Percentiles rank a stretch among this genome's conserved stretches.
Conservation (phyloP, 805 yeast genomes). For the Kuraishia borneana region DNA sequence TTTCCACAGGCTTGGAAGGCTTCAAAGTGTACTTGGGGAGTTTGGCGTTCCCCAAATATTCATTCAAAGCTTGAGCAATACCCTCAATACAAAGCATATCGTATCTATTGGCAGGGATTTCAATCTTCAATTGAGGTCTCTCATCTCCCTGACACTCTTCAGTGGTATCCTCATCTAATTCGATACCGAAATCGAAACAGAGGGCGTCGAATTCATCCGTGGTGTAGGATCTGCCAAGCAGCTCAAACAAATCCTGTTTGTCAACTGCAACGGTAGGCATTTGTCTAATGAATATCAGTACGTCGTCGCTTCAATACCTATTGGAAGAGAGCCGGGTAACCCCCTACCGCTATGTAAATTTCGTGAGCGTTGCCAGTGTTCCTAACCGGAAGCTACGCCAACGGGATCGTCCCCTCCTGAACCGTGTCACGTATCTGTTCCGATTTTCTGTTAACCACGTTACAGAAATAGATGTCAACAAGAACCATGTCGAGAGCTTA, state of each 20-base stretch:
- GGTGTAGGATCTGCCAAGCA: slow-evolving; percentile 59
- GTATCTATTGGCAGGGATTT: slow-evolving; percentile 96
- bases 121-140: slow-evolving; percentile 95
- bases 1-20: slow-evolving; percentile 47
- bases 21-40: slow-evolving; percentile 60
- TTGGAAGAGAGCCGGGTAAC: too few relatives aligned
- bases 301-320: too few relatives aligned
- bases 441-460: too few relatives aligned
- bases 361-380: not conserved
- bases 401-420: too few relatives aligned
- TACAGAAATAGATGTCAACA: slow-evolving; percentile 43
- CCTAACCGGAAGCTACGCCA: too few relatives aligned
- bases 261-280: slow-evolving; percentile 98
- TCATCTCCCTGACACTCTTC: slow-evolving; percentile 64
- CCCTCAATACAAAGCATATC: slow-evolving; percentile 98
- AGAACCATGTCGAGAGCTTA: slow-evolving; percentile 65
- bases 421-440: too few relatives aligned
- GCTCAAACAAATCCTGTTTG: slow-evolving; percentile 79
- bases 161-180: slow-evolving; percentile 94
- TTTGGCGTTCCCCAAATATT: slow-evolving; percentile 60
- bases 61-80: slow-evolving; percentile 88
- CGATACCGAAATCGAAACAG: slow-evolving; percentile 96
- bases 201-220: slow-evolving; percentile 93
- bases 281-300: too few relatives aligned
- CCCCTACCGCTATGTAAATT: too few relatives aligned